These are phyloP conservation scores for Debaryomycetaceae sp. DNA, from an alignment of 1,139 yeast genomes.

Conservation along the genomic window DNA sequence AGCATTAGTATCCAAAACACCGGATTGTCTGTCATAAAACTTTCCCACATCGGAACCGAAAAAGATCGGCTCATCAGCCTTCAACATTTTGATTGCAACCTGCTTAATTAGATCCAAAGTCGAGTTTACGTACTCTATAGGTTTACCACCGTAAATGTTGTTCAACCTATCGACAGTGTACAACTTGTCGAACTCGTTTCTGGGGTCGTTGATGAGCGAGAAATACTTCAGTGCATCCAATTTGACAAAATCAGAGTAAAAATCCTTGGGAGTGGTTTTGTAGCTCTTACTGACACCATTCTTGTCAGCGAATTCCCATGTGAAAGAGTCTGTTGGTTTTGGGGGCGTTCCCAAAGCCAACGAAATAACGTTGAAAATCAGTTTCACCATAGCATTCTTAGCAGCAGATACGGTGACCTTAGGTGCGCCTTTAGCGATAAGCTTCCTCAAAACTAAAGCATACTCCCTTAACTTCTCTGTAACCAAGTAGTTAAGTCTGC, in stretches of 20 bases:
- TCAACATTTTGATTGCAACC: slow-evolving; percentile 63
- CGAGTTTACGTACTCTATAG: slow-evolving; percentile 66
- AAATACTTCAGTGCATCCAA: slow-evolving; percentile 54
- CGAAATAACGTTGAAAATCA: slow-evolving; percentile 60
- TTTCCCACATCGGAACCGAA: slow-evolving; percentile 88
- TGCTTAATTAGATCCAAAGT: slow-evolving; percentile 55
- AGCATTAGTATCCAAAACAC: slow-evolving; percentile 66
- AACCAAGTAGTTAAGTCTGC: slow-evolving; percentile 57
- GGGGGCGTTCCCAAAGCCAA: slow-evolving; percentile 78
- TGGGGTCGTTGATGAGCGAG: slow-evolving; percentile 76
- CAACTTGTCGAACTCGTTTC: slow-evolving; percentile 61
- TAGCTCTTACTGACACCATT: slow-evolving; percentile 56
- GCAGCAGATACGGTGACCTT: slow-evolving; percentile 20
- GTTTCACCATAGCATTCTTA: slow-evolving; percentile 53
- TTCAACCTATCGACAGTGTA: slow-evolving; percentile 72
- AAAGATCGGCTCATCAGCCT: slow-evolving; percentile 72
- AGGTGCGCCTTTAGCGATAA: slow-evolving; percentile 27
- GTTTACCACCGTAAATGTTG: slow-evolving; percentile 65
- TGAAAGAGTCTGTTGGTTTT: slow-evolving; percentile 58
- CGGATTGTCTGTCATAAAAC: slow-evolving; percentile 54
- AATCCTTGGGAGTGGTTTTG: slow-evolving; percentile 60
- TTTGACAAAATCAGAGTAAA: slow-evolving; percentile 53
- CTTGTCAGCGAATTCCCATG: slow-evolving; percentile 75
- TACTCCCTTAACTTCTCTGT: slow-evolving; percentile 71
- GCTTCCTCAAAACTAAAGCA: slow-evolving; percentile 61